Conservation (phyloP, 225 moss, liverwort and hornwort species). For the Antitrichia curtipendula region DNA sequence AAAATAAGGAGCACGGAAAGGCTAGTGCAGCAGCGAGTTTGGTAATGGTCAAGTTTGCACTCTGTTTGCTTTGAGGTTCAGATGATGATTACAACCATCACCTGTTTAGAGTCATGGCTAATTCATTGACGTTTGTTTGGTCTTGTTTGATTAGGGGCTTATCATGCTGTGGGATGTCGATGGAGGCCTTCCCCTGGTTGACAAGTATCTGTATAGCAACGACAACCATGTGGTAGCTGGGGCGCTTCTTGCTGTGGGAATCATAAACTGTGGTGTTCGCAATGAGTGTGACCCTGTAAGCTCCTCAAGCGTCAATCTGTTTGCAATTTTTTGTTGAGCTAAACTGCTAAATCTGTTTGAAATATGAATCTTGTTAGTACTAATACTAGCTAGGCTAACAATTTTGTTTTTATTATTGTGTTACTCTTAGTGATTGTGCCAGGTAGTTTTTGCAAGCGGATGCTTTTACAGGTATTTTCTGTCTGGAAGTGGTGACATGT, state of each 20-base stretch:
- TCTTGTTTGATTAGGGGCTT: slow-evolving; percentile 57
- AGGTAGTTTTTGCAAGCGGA: not conserved
- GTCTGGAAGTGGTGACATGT: not conserved
- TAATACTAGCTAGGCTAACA: not conserved
- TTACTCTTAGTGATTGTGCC: not conserved
- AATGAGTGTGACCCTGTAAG: slow-evolving; percentile 90
- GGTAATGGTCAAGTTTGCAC: slow-evolving; percentile 20
- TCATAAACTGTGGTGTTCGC: slow-evolving; percentile 86
- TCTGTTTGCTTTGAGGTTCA: not conserved
- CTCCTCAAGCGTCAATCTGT: not conserved
- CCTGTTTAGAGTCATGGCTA: not conserved
- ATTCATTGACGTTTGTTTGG: not conserved
- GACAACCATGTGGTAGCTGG: slow-evolving; percentile 92
- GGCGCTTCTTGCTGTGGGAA: slow-evolving; percentile 86
- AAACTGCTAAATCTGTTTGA: not conserved
- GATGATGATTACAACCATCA: not conserved
- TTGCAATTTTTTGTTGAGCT: not conserved
- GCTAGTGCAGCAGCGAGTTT: slow-evolving; percentile 94
- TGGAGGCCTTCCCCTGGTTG: slow-evolving; percentile 81
- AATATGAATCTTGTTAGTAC: not conserved
- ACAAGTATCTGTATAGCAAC: slow-evolving; percentile 87
- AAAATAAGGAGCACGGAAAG: slow-evolving; percentile 98
- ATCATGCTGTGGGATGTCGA: slow-evolving; percentile 96
- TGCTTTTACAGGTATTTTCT: not conserved
- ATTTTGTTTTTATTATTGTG: not conserved